Evolutionary conservation across 2,329 filamentous ascomycete species (phyloP).

Genomic region (Neopestalotiopsis rosae): DNA sequence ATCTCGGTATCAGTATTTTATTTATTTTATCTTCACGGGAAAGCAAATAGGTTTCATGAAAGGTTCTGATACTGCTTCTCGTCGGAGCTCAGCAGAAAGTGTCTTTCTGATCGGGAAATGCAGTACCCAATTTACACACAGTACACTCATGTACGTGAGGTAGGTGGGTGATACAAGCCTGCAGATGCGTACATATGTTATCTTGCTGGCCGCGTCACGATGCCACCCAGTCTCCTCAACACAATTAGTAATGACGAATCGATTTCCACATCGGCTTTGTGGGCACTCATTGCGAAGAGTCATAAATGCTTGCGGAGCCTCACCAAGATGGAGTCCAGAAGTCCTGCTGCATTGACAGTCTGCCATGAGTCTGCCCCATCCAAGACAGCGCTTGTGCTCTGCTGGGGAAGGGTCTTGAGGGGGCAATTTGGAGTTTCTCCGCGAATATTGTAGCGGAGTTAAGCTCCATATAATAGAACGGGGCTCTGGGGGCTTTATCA

Average conservation of each 20-base stretch:
- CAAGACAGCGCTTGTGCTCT: not conserved
- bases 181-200: not conserved
- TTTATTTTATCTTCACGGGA: not conserved
- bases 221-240: not conserved
- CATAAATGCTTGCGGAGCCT: not conserved
- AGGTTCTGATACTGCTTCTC: no score
- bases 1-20: no score
- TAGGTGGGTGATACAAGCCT: not conserved
- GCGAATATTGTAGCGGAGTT: not conserved
- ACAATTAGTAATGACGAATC: not conserved
- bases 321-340: not conserved
- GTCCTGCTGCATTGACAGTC: not conserved
- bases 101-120: no score
- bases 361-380: not conserved
- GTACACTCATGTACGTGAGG: not conserved
- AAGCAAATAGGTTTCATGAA: not conserved
- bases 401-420: not conserved
- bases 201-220: not conserved
- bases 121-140: no score
- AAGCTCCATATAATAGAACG: not conserved
- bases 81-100: no score
- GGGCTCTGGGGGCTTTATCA: not conserved
- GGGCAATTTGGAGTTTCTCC: not conserved
- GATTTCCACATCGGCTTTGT: not conserved
- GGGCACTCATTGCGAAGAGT: not conserved